Percentiles rank a stretch among this genome's conserved stretches.
Evolutionary conservation across 306 rosid genomes (phyloP).

Genomic region (Citrullus amarus): DNA sequence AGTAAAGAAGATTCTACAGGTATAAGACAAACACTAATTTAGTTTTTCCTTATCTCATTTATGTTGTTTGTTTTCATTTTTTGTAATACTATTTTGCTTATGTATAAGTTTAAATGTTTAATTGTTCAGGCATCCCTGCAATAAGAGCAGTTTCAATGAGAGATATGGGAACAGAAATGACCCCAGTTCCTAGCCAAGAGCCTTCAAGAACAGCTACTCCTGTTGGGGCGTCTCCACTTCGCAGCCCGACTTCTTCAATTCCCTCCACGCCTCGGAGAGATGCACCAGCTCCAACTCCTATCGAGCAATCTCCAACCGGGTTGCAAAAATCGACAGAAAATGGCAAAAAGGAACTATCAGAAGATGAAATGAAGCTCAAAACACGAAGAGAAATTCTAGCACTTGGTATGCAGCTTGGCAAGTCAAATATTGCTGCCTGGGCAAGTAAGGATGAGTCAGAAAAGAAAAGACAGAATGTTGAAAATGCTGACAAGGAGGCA

Average conservation of each 20-base stretch:
- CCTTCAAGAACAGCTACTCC: slow-evolving; percentile 94
- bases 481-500: slow-evolving; percentile 17
- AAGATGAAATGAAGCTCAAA: slow-evolving; percentile 75
- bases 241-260: slow-evolving; percentile 71
- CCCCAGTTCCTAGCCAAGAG: slow-evolving; percentile 84
- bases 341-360: slow-evolving; percentile 39
- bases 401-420: slow-evolving; percentile 86
- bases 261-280: slow-evolving; percentile 84
- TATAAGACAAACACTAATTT: slow-evolving; percentile 14
- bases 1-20: slow-evolving; percentile 42
- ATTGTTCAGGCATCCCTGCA: slow-evolving; percentile 47
- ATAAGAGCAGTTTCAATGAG: slow-evolving; percentile 91
- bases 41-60: neutral
- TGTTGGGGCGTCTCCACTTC: slow-evolving; percentile 63
- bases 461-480: slow-evolving; percentile 21
- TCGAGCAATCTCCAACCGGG: slow-evolving; percentile 19
- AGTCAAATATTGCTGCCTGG: slow-evolving; percentile 89
- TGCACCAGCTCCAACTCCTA: slow-evolving; percentile 60
- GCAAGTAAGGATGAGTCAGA: slow-evolving; percentile 74
- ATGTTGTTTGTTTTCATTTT: neutral
- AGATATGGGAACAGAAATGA: slow-evolving; percentile 99
- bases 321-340: slow-evolving; percentile 26
- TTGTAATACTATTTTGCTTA: neutral
- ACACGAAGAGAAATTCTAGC: slow-evolving; percentile 89
- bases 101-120: neutral